Conservation (phyloP, 2,329 filamentous ascomycete genomes). For the Dactylellina sp. region DNA sequence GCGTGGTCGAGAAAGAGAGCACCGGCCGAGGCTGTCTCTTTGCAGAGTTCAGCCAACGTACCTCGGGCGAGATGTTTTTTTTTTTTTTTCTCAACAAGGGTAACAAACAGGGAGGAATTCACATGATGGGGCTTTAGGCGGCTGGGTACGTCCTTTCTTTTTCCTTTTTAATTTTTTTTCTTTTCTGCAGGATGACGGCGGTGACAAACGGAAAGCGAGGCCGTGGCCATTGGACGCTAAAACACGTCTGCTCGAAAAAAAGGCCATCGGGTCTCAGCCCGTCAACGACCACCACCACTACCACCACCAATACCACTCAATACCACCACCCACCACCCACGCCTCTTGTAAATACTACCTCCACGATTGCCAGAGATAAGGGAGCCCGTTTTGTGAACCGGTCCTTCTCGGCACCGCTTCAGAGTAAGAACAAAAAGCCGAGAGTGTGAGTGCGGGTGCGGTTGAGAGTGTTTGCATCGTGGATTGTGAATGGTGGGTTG, state of each 20-base stretch:
- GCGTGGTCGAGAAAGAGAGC: not conserved
- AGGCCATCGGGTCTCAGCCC: constrained; percentile 2
- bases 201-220: constrained; percentile 47
- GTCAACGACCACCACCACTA: constrained; percentile 11
- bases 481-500: not conserved
- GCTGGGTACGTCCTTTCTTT: constrained; percentile 12
- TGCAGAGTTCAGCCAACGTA: too few relatives aligned
- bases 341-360: constrained; percentile 4
- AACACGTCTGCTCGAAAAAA: constrained; percentile 41
- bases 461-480: too few relatives aligned
- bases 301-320: not conserved
- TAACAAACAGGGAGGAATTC: not conserved
- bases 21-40: too few relatives aligned
- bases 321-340: too few relatives aligned
- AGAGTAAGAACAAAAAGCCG: constrained; percentile 10
- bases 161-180: constrained; percentile 30
- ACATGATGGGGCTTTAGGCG: not conserved
- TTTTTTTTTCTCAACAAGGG: not conserved
- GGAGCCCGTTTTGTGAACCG: constrained; percentile 25
- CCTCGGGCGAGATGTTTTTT: too few relatives aligned
- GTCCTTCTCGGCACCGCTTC: constrained; percentile 38
- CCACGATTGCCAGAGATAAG: constrained; percentile 12
- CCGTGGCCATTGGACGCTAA: constrained; percentile 29
- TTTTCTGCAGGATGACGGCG: constrained; percentile 53
- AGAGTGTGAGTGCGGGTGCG: not conserved